Percentiles rank a stretch among this genome's conserved stretches.
These are phyloP conservation scores for Xerocomus minutiporus DNA, from an alignment of 1,284 basidiomycete genomes.

Conservation along the genomic window DNA sequence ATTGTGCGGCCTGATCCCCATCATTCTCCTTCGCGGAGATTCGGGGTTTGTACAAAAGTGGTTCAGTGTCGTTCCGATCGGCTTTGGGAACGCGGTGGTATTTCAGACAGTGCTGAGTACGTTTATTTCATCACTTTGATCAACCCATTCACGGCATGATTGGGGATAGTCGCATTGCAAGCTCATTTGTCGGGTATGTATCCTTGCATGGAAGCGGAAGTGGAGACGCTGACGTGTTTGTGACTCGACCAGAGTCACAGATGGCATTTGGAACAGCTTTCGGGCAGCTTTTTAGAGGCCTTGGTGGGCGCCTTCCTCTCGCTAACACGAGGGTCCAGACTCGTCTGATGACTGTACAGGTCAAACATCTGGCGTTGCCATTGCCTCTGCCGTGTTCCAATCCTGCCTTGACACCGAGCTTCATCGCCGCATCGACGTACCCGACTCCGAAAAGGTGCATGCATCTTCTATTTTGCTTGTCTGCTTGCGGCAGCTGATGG, in stretches of 20 bases:
- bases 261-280: constrained; percentile 2
- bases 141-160: neutral
- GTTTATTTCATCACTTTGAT: neutral
- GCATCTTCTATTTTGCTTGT: too few species aligned
- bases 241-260: neutral
- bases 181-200: constrained; percentile 19
- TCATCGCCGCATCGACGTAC: constrained; percentile 6
- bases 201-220: neutral
- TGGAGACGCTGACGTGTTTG: neutral
- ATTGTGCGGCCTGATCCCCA: constrained; percentile 17
- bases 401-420: constrained; percentile 20
- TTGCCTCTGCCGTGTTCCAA: constrained; percentile 21
- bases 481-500: too few species aligned
- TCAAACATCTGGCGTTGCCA: constrained; percentile 1
- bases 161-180: constrained; percentile 17
- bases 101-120: constrained; percentile 21
- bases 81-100: constrained; percentile 22
- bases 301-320: neutral
- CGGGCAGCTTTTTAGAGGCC: constrained; percentile 2
- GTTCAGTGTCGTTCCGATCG: constrained; percentile 20
- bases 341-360: neutral
- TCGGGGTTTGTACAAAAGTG: constrained; percentile 21
- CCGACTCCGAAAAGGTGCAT: constrained; percentile 11
- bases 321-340: neutral
- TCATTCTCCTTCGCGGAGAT: constrained; percentile 19